phyloP scores from a whole-genome alignment of 768 basidiomycete genomes.

The Neoboletus magnificus region DNA sequence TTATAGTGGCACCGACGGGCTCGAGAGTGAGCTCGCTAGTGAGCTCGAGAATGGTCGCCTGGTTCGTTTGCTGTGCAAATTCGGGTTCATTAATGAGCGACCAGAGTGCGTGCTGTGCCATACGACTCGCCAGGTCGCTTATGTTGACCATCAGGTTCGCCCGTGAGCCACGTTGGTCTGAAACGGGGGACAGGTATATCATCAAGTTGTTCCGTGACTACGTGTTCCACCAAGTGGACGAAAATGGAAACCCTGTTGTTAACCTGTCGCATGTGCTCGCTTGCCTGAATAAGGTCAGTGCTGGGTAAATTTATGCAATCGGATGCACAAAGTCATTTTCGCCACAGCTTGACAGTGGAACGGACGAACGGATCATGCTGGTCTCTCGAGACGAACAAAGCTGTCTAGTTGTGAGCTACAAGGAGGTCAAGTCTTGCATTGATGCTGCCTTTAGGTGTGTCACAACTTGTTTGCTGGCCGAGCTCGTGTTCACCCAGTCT shows the following conservation, averaged over 20 bases:
- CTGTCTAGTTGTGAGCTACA: conserved; percentile 90
- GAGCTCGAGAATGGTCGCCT: conserved; percentile 94
- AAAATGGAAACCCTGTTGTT: conserved; percentile 82
- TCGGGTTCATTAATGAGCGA: conserved; percentile 99
- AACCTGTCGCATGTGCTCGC: conserved; percentile 89
- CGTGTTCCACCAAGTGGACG: conserved; percentile 97
- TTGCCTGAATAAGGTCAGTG: conserved; percentile 85
- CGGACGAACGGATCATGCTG: conserved; percentile 93
- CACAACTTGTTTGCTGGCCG: background rate
- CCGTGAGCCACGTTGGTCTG: conserved; percentile 95
- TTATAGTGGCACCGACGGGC: conserved; percentile 67
- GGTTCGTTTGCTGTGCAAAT: conserved; percentile 85
- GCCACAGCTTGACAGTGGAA: conserved; percentile 81
- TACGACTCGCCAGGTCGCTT: background rate
- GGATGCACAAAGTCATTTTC: background rate
- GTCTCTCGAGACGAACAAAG: conserved; percentile 94
- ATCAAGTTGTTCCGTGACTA: conserved; percentile 98
- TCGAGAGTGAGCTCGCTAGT: conserved; percentile 80
- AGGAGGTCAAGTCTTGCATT: conserved; percentile 83
- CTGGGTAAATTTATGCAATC: background rate
- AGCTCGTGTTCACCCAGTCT: background rate
- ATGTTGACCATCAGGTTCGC: conserved; percentile 66
- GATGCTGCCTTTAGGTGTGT: conserved; percentile 79
- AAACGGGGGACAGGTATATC: conserved; percentile 97
- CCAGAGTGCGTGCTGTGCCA: conserved; percentile 72